A percentile compares a stretch with the other conserved stretches of the same genome.
Conservation (phyloP, 129 eudicot genomes). For the Pittosporum tobira region DNA sequence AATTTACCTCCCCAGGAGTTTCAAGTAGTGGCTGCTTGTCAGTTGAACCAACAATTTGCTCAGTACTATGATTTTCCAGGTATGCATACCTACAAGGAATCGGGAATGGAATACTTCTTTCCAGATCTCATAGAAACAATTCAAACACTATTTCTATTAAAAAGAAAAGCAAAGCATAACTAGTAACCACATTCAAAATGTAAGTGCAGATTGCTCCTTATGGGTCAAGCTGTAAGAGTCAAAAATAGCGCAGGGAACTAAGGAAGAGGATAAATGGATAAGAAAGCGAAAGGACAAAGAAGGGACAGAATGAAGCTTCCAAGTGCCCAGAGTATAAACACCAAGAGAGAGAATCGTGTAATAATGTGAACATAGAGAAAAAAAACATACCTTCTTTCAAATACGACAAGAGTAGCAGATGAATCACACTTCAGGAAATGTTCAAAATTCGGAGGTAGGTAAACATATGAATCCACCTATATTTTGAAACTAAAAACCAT, state of each 20-base stretch:
- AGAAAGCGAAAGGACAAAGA: neutral
- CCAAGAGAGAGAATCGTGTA: neutral
- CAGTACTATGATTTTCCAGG: constrained; percentile 48
- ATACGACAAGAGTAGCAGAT: constrained; percentile 67
- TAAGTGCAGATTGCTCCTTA: neutral
- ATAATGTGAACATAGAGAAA: constrained; percentile 1
- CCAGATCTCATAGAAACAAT: neutral
- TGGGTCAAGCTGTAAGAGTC: neutral
- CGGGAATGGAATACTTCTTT: constrained; percentile 3
- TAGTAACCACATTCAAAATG: neutral
- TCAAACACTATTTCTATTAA: neutral
- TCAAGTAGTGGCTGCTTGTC: constrained; percentile 84
- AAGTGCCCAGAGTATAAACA: neutral
- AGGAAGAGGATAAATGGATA: neutral
- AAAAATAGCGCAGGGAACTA: neutral
- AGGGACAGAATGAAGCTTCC: neutral
- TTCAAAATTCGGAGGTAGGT: constrained; percentile 67
- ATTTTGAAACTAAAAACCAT: constrained; percentile 14
- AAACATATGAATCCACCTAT: constrained; percentile 91
- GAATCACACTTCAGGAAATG: constrained; percentile 49
- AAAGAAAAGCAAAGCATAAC: neutral
- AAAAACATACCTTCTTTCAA: constrained; percentile 69
- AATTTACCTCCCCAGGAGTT: constrained; percentile 83
- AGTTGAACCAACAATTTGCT: constrained; percentile 65
- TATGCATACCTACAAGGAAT: constrained; percentile 45